Conservation (phyloP, 148 eudicot genomes). For the Suaeda aralocaspica region DNA sequence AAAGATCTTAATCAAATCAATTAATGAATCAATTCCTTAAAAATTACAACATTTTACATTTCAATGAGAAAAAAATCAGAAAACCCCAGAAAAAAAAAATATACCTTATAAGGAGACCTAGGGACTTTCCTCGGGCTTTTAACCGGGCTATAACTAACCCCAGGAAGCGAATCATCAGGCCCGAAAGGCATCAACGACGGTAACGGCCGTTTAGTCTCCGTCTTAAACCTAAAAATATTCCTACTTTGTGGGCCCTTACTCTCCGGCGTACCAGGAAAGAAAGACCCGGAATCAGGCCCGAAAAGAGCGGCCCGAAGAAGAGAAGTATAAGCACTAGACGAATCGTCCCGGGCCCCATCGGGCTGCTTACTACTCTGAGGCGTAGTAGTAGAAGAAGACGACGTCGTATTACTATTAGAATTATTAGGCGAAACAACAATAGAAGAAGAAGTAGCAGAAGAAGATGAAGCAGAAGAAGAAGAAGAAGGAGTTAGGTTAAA, state of each 20-base stretch:
- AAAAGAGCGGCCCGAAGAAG: conserved; percentile 63
- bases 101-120: conserved; percentile 82
- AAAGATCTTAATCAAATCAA: not conserved
- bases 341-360: conserved; percentile 33
- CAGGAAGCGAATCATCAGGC: conserved; percentile 61
- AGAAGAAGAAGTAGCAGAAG: conserved; percentile 17
- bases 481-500: conserved; percentile 40
- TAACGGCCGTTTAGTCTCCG: conserved; percentile 62
- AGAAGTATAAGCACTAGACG: conserved; percentile 45
- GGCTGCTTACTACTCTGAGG: conserved; percentile 23
- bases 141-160: conserved; percentile 69
- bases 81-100: conserved; percentile 11
- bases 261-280: conserved; percentile 54
- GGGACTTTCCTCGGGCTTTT: conserved; percentile 73
- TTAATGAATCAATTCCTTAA: not conserved
- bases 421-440: conserved; percentile 14
- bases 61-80: not conserved
- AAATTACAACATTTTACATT: not conserved
- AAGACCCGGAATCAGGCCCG: conserved; percentile 53
- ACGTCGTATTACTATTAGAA: no score
- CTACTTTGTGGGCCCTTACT: conserved; percentile 40
- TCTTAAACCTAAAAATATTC: conserved; percentile 72
- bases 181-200: conserved; percentile 62
- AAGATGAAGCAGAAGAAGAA: not conserved
- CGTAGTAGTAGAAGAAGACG: conserved; percentile 13